Evolutionary conservation across 805 yeast genomes (phyloP).

Genomic region (Diddensiella santjacobensis): DNA sequence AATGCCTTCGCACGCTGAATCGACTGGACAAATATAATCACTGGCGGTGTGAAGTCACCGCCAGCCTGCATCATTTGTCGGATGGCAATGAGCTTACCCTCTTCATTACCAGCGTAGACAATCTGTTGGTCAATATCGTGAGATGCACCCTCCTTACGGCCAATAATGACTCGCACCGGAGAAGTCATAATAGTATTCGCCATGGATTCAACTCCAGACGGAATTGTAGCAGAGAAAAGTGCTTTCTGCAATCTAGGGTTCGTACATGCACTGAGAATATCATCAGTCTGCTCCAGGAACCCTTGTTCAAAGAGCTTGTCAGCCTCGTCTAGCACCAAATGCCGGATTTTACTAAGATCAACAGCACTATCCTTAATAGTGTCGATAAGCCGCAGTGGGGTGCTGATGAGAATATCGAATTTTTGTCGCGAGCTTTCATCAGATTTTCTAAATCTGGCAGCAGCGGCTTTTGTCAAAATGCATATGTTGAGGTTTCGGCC

Average conservation of each 20-base stretch:
- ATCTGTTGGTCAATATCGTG: constrained; percentile 75
- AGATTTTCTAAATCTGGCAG: constrained; percentile 52
- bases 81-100: constrained; percentile 89
- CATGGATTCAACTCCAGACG: constrained; percentile 85
- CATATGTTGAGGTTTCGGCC: constrained; percentile 53
- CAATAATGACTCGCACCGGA: constrained; percentile 82
- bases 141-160: constrained; percentile 92
- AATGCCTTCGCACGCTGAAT: constrained; percentile 92
- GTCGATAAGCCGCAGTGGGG: constrained; percentile 86
- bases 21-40: constrained; percentile 85
- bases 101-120: constrained; percentile 86
- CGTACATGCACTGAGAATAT: constrained; percentile 58
- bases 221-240: constrained; percentile 93
- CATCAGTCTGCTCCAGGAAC: constrained; percentile 88
- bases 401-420: constrained; percentile 76
- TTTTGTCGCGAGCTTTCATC: constrained; percentile 56
- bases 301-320: constrained; percentile 84
- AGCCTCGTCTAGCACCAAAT: constrained; percentile 89
- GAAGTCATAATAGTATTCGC: constrained; percentile 82
- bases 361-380: constrained; percentile 59
- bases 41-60: constrained; percentile 89
- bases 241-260: constrained; percentile 53
- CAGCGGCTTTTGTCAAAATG: constrained; percentile 67
- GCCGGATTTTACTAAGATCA: constrained; percentile 63
- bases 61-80: constrained; percentile 68